A percentile compares a stretch with the other conserved stretches of the same genome.
phyloP scores from a whole-genome alignment of 805 yeast species.

The Metschnikowia santaceciliae region DNA sequence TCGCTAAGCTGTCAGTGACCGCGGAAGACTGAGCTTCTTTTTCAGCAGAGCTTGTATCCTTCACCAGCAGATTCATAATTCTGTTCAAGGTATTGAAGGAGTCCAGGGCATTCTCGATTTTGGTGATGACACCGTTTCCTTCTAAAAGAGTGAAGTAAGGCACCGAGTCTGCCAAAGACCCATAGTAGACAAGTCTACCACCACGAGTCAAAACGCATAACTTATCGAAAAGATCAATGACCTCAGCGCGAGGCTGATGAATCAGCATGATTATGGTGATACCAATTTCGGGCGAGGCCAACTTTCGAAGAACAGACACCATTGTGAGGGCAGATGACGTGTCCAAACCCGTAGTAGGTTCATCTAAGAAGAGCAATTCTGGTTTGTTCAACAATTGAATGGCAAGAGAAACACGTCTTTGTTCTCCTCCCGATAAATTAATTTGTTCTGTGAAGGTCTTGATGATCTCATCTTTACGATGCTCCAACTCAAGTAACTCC shows the following conservation, averaged over 20 bases:
- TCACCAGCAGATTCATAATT: constrained; percentile 19
- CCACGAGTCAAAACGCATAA: constrained; percentile 61
- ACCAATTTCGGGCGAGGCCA: constrained; percentile 47
- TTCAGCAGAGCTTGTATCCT: constrained; percentile 12
- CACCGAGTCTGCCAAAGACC: constrained; percentile 41
- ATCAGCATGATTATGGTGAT: constrained; percentile 72
- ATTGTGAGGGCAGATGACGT: constrained; percentile 69
- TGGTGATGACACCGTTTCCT: constrained; percentile 8
- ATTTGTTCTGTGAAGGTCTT: constrained; percentile 46
- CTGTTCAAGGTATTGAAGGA: constrained; percentile 12
- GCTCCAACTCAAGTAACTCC: constrained; percentile 60
- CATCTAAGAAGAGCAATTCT: constrained; percentile 72
- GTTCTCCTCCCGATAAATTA: constrained; percentile 83
- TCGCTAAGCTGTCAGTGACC: constrained; percentile 10
- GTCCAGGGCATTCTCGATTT: constrained; percentile 8
- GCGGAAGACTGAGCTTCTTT: constrained; percentile 12
- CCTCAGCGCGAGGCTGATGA: constrained; percentile 83
- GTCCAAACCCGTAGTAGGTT: constrained; percentile 86
- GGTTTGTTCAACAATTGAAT: constrained; percentile 76
- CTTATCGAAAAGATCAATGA: constrained; percentile 62
- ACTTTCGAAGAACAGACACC: constrained; percentile 54
- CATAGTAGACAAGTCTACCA: constrained; percentile 48
- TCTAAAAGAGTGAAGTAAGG: constrained; percentile 41
- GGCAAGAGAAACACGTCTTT: constrained; percentile 71
- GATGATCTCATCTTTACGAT: constrained; percentile 56